Evolutionary conservation across 202 grass and related monocot genomes (phyloP).

Genomic region (Zoysia matrella): DNA sequence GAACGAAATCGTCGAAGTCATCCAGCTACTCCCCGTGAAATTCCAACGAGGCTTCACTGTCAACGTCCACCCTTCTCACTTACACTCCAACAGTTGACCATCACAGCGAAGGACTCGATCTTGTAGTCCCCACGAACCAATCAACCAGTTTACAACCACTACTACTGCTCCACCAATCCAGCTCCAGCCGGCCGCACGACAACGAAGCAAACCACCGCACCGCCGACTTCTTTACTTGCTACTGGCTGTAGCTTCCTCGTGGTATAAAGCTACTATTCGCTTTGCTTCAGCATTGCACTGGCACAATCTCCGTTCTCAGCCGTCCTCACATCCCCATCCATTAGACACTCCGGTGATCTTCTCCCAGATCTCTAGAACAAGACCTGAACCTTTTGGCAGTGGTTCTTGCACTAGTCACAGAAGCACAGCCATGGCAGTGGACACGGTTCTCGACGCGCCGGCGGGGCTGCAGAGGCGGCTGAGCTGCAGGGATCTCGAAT

Average conservation of each 20-base stretch:
- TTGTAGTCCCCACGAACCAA: too few relatives aligned
- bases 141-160: neutral
- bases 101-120: too few relatives aligned
- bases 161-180: neutral
- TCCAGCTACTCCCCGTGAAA: too few relatives aligned
- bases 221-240: neutral
- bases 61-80: too few relatives aligned
- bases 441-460: conserved; percentile 25
- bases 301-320: neutral
- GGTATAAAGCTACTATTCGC: neutral
- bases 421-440: conserved; percentile 37
- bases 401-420: neutral
- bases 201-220: neutral
- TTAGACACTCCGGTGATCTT: neutral
- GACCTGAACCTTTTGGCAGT: too few relatives aligned
- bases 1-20: too few relatives aligned
- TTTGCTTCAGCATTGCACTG: neutral
- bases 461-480: neutral
- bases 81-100: too few relatives aligned
- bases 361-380: neutral
- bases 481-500: neutral
- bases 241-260: neutral
- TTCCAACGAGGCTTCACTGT: too few relatives aligned
- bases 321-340: neutral
- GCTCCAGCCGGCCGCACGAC: neutral